phyloP scores from a whole-genome alignment of 305 asterid species.

The Fraxinus sp. region DNA sequence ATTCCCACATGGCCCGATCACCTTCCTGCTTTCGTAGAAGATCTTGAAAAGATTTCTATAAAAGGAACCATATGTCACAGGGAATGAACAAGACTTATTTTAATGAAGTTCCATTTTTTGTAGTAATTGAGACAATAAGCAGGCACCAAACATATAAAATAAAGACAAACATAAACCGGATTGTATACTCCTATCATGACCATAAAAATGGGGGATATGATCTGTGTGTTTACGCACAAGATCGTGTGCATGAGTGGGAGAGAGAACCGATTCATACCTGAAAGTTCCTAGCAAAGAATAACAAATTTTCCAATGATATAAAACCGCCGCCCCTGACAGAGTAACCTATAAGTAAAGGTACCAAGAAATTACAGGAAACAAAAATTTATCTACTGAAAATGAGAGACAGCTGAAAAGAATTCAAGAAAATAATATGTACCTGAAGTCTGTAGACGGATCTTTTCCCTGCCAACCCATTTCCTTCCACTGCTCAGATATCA shows the following conservation, averaged over 20 bases:
- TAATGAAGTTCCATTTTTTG: neutral
- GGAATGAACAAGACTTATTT: neutral
- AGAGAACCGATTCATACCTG: slow-evolving; percentile 49
- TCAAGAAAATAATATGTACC: slow-evolving; percentile 24
- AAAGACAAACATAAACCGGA: neutral
- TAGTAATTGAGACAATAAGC: neutral
- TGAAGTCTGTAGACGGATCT: slow-evolving; percentile 24
- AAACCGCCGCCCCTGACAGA: slow-evolving; percentile 92
- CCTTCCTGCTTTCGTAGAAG: slow-evolving; percentile 97
- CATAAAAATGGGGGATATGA: neutral
- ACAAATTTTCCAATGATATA: slow-evolving; percentile 92
- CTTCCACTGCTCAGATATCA: slow-evolving; percentile 79
- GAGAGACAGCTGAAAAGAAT: slow-evolving; percentile 16
- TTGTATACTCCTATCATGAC: neutral
- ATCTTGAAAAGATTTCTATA: slow-evolving; percentile 91
- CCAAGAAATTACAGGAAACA: slow-evolving; percentile 3
- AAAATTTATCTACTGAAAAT: slow-evolving; percentile 12
- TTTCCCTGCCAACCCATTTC: slow-evolving; percentile 29
- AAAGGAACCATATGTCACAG: slow-evolving; percentile 4
- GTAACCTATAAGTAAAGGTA: slow-evolving; percentile 21
- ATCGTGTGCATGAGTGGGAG: neutral
- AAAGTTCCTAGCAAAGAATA: slow-evolving; percentile 80
- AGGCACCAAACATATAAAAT: neutral
- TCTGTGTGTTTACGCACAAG: neutral
- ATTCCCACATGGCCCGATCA: slow-evolving; percentile 94